These are phyloP conservation scores for Amyloporia xantha DNA, from an alignment of 768 basidiomycete genomes.

Conservation along the genomic window DNA sequence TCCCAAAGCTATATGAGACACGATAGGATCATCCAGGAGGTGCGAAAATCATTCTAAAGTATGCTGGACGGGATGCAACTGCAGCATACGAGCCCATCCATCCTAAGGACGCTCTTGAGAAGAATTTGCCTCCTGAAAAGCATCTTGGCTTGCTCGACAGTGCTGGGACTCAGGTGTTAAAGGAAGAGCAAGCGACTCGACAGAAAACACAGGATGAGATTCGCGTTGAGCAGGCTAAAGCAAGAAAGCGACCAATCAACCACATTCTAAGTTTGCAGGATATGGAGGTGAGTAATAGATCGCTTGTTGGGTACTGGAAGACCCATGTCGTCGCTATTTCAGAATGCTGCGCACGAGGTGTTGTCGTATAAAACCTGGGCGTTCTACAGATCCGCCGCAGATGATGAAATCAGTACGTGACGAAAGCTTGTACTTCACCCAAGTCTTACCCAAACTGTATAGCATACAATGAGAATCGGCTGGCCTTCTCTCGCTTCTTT, in stretches of 20 bases:
- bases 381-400: conserved; percentile 82
- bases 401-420: conserved; percentile 74
- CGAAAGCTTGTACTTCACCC: neutral
- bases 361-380: conserved; percentile 71
- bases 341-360: conserved; percentile 67
- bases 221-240: conserved; percentile 55
- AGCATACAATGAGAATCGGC: conserved; percentile 66
- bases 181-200: conserved; percentile 45
- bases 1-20: neutral
- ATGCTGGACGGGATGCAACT: conserved; percentile 82
- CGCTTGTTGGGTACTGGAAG: too few species aligned
- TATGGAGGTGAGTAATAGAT: conserved; percentile 75
- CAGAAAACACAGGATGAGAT: conserved; percentile 62
- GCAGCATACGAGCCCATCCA: conserved; percentile 75
- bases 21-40: conserved; percentile 76
- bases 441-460: conserved; percentile 8
- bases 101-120: conserved; percentile 71
- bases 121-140: conserved; percentile 60
- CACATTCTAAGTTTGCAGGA: conserved; percentile 73
- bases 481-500: conserved; percentile 78
- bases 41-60: conserved; percentile 72
- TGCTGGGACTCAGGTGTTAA: conserved; percentile 36
- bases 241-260: conserved; percentile 55
- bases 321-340: too few species aligned
- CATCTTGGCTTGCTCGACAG: conserved; percentile 63